Percentiles rank a stretch among this genome's conserved stretches.
Conservation (phyloP, 2,329 filamentous ascomycete species). For the Thermothelomyces thermophilus region DNA sequence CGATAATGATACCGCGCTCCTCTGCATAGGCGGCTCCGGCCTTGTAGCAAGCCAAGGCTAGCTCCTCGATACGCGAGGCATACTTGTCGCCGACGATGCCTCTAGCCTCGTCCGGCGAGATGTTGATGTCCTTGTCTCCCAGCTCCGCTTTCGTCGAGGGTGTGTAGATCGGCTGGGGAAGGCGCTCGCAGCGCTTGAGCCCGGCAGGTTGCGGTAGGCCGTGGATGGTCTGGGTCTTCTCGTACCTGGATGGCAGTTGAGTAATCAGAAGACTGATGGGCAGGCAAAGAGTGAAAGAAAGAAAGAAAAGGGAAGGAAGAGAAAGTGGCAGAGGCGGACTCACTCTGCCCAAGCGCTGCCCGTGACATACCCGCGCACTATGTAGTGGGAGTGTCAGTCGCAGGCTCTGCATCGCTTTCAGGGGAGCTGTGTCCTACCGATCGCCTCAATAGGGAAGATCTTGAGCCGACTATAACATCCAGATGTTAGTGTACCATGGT, state of each 20-base stretch:
- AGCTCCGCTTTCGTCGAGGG: constrained; percentile 79
- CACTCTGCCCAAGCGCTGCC: constrained; percentile 73
- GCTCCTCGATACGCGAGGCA: constrained; percentile 57
- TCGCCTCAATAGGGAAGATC: constrained; percentile 73
- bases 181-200: constrained; percentile 61
- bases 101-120: constrained; percentile 59
- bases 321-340: not conserved
- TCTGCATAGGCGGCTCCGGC: constrained; percentile 57
- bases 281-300: no score
- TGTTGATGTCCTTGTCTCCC: constrained; percentile 79
- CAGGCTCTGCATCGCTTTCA: no score
- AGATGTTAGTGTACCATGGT: not conserved
- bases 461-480: constrained; percentile 58
- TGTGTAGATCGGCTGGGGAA: constrained; percentile 64
- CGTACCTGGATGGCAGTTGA: constrained; percentile 36
- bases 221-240: constrained; percentile 68
- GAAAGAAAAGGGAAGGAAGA: no score
- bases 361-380: constrained; percentile 81
- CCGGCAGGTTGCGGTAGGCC: constrained; percentile 64
- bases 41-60: constrained; percentile 58
- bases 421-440: constrained; percentile 30
- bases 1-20: constrained; percentile 63
- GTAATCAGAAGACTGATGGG: no score
- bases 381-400: not conserved
- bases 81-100: constrained; percentile 59